Base-by-base conservation (phyloP, 139 green algal genomes). In the Tetradesmus obliquus region DNA sequence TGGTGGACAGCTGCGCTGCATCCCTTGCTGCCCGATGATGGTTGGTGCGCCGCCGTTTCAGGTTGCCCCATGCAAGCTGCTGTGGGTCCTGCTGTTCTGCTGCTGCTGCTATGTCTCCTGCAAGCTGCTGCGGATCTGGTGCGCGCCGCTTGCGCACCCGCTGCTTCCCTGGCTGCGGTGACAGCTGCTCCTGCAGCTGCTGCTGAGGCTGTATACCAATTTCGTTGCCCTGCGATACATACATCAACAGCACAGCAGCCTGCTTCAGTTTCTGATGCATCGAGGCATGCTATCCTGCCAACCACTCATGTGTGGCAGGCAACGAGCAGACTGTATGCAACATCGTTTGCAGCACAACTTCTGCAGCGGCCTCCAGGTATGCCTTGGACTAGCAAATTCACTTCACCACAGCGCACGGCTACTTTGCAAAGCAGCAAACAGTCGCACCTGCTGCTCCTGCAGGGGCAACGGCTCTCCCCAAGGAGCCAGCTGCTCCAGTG, bases 81-180 rank as follows among this genome's bases (percentile, higher is more conserved):
- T 81, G 62, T 15, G 3, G 6, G 24, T 82, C 85, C 12, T 24
- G 12, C 12, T 20, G n/a, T 24, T 66, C 85, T 82, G 62, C 85
- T 66, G 17, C 83, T 79, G 76, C 76, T 82, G 84, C 84, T 2
- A 1, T 9, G 57, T 79, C 84, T 88, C 55, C 20, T 79, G 82
- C 82, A 20, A 45, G 24, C 55, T 79, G 0, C 57, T 58, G 32
- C 6, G 84, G 57, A 3, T 88, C 84, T 55, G 84, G 84, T 12
- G 60, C n/a, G 6, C 85, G 62, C 13, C 85, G 85, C 22, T 89
- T 89, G 62, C 85, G 85, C 32, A 89, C 85, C 20, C 85, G 85
- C 22, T 17, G 80, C 51, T 58, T 10, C 9, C 45, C 51, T 12
- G 45, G 51, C 20, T 57, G 80, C 32, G 32, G 32, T 45, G 32